Evolutionary conservation across 139 green algal genomes (phyloP), one percentile per base, ranked within the genome.

Genomic region (Yamagishiella unicocca): DNA sequence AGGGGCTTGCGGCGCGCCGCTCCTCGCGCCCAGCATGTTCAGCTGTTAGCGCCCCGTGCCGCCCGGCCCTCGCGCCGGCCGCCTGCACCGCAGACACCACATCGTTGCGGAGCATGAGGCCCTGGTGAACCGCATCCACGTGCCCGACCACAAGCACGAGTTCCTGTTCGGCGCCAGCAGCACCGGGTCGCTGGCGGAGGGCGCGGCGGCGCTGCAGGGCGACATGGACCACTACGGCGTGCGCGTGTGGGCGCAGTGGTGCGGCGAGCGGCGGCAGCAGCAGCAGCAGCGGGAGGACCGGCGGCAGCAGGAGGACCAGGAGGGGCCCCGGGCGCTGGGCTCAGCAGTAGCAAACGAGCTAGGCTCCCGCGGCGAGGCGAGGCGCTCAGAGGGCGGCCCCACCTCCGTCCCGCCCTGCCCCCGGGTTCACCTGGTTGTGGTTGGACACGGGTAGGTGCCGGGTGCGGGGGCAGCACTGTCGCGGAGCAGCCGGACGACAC

Each of bases 71-170:
- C 31, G 31, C 31, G 31, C 64, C 64, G 14, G 25, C 8, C 50
- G 50, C 64, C 38, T 58, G 50, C 50, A 8, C 35, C 61, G 7
- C 87, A 90, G 80, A 45, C 88, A 91, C 81, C 83, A 72, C 42
- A 91, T 91, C 14, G 73, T 86, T 10, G 24, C 70, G 29, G 88
- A 91, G 75, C 42, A 91, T 53, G 58, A 85, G 46, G 22, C 37
- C 9, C 40, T 88, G 9, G 25, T 55, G 37, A 91, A 91, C 67
- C 58, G 74, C 14, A 29, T 76, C 17, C 77, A 89, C 62, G 88
- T 91, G 62, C 88, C 88, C 37, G 50, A 91, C 82, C 73, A 91
- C 82, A 89, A 88, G 82, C 35, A 83, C 64, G 25, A 79, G 64
- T 91, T 91, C 66, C 53, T 86, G 19, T 90, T 85, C 40, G 85